Evolutionary conservation across 2,329 filamentous ascomycete genomes (phyloP).

Genomic region (Curvularia lunata): DNA sequence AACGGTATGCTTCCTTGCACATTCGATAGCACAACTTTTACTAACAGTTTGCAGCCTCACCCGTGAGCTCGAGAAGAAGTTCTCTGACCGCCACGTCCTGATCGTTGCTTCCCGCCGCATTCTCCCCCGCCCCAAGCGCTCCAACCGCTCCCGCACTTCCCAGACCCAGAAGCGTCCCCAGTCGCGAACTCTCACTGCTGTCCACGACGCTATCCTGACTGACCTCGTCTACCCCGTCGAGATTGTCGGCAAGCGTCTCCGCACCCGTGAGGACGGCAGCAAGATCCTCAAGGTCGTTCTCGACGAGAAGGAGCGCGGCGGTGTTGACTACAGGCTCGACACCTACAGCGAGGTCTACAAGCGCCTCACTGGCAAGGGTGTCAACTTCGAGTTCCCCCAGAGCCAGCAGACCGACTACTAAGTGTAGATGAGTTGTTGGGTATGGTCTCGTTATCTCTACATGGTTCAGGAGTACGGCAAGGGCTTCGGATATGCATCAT

Average conservation of each 20-base stretch:
- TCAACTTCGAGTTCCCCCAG: slow-evolving; percentile 99
- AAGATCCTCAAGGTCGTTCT: slow-evolving; percentile 99
- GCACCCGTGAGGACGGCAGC: slow-evolving; percentile 98
- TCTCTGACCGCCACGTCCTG: slow-evolving; percentile 99
- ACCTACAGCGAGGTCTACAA: slow-evolving; percentile 99
- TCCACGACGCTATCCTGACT: slow-evolving; percentile 97
- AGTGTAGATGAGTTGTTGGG: slow-evolving; percentile 46
- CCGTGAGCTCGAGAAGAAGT: slow-evolving; percentile 99
- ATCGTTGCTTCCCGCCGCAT: slow-evolving; percentile 99
- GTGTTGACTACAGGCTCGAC: slow-evolving; percentile 99
- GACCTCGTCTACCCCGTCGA: slow-evolving; percentile 99
- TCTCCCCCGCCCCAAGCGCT: slow-evolving; percentile 97
- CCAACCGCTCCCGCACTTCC: slow-evolving; percentile 91
- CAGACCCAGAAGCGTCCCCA: slow-evolving; percentile 99
- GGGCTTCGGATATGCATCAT: slow-evolving; percentile 49
- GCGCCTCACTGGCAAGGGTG: slow-evolving; percentile 92
- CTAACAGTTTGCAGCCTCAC: slow-evolving; percentile 72
- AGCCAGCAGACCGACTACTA: slow-evolving; percentile 80
- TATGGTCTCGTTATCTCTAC: slow-evolving; percentile 30
- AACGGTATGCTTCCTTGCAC: slow-evolving; percentile 75
- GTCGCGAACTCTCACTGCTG: slow-evolving; percentile 95
- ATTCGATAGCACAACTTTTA: neutral
- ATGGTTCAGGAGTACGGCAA: slow-evolving; percentile 45
- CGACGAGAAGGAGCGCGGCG: slow-evolving; percentile 99
- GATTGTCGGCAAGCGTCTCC: slow-evolving; percentile 98